Base-by-base conservation (phyloP, 495 filamentous ascomycete genomes). In the Pyrenopolyporus hunteri region DNA sequence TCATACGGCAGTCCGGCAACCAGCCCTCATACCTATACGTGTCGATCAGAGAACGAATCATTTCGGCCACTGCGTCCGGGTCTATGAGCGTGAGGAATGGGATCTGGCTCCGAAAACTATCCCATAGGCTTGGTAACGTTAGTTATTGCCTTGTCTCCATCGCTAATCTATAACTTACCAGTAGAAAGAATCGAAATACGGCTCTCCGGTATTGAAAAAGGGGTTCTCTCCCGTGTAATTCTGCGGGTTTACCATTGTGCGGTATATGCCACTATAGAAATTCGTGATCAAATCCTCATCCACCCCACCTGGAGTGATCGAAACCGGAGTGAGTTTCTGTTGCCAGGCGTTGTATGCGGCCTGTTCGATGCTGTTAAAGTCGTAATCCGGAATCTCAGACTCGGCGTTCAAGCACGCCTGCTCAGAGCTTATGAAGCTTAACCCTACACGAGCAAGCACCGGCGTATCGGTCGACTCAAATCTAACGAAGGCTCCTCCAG, bases 141-240 rank as follows among this genome's bases (percentile, higher is more conserved):
- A 43, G 32, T n/a, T 13, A 0, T 1, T 13, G 2, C 7, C 11
- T 0, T 11, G 1, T 78, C 53, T 72, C 76, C 25, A 17, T 14
- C 16, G 1, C 1, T 8, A 45, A 28, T 6, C 4, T 3, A 9
- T 19, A 14, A 13, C 81, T 73, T 70, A 85, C 55, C 86, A 91
- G 66, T 91, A 92, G 56, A 85, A 91, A n/a, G 85, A 89, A 69
- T 92, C 89, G 64, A 86, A 93, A 61, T 92, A 91, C 9, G 89
- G 89, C 73, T 91, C 89, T 20, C 74, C 76, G 28, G 83, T 88
- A 6, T 83, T 54, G 86, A 89, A 93, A 0, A 87, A 65, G 6
- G 88, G 89, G 53, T 92, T 93, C 66, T 93, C 89, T 0, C 89
- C 88, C 0, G 89, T 91, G 63, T 90, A 90, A 52, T 91, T 87